phyloP scores from a whole-genome alignment of 2,329 filamentous ascomycete genomes.

The Cadophora luteo-olivacea region DNA sequence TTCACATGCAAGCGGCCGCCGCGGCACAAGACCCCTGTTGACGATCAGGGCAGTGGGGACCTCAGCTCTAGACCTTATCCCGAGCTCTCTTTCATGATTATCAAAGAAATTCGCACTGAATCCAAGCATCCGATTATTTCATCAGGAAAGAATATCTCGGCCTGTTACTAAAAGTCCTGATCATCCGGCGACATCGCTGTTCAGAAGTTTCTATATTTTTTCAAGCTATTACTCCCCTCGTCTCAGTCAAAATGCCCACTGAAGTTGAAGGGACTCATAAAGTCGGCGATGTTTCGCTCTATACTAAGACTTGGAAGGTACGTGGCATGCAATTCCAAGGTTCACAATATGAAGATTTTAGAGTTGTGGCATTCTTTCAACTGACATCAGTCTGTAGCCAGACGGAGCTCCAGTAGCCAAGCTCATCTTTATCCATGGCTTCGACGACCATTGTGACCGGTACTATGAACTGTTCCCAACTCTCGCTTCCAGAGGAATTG shows the following conservation, averaged over 20 bases:
- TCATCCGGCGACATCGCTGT: neutral
- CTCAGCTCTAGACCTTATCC: slow-evolving; percentile 4
- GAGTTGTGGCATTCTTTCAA: neutral
- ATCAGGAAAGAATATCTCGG: neutral
- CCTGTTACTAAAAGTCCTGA: neutral
- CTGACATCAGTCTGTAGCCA: slow-evolving; percentile 35
- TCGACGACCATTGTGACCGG: slow-evolving; percentile 82
- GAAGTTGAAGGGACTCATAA: slow-evolving; percentile 43
- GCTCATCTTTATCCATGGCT: slow-evolving; percentile 86
- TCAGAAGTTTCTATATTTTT: neutral
- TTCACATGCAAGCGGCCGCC: slow-evolving; percentile 16
- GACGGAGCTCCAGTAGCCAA: slow-evolving; percentile 61
- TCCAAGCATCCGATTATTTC: neutral
- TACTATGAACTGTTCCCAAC: slow-evolving; percentile 77
- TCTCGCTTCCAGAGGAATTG: slow-evolving; percentile 75
- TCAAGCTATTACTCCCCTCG: neutral
- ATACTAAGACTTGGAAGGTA: slow-evolving; percentile 45
- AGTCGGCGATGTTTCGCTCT: slow-evolving; percentile 42
- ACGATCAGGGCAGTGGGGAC: slow-evolving; percentile 5
- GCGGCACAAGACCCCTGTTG: neutral
- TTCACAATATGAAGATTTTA: neutral
- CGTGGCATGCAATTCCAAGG: slow-evolving; percentile 5
- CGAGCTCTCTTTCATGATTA: neutral
- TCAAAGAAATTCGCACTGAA: neutral
- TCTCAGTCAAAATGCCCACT: slow-evolving; percentile 39